Percentiles rank a stretch among this genome's conserved stretches.
Evolutionary conservation across 176 grass and related monocot species (phyloP).

Genomic region (Raddia guianensis): DNA sequence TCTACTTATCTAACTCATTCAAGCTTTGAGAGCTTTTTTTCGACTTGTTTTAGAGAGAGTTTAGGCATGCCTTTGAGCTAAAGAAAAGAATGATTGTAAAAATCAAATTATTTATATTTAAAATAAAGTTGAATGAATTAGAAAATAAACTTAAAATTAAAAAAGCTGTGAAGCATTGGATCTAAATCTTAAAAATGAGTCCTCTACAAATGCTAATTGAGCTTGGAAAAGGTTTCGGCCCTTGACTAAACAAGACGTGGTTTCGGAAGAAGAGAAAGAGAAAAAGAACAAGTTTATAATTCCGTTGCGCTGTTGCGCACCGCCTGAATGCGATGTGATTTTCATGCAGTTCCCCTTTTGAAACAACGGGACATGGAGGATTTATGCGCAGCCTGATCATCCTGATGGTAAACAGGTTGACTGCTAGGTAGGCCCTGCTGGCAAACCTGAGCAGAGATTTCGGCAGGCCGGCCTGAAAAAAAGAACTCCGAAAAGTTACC

Average conservation of each 20-base stretch:
- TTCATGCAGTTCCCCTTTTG: background rate
- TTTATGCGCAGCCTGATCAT: background rate
- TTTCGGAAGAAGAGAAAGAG: background rate
- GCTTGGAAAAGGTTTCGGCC: background rate
- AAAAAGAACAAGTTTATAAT: background rate
- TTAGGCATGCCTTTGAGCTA: too few relatives aligned
- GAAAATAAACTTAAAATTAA: too few relatives aligned
- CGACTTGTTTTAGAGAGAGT: too few relatives aligned
- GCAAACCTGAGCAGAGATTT: slow-evolving; percentile 56
- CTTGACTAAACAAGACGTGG: background rate
- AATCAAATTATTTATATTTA: too few relatives aligned
- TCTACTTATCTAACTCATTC: too few relatives aligned
- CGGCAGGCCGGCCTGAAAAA: slow-evolving; percentile 49
- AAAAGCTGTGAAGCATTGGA: too few relatives aligned
- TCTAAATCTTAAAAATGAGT: too few relatives aligned
- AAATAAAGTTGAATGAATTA: too few relatives aligned
- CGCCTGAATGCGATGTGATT: background rate
- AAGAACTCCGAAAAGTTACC: slow-evolving; percentile 47
- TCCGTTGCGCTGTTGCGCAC: background rate
- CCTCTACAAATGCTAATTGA: background rate
- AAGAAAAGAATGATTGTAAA: too few relatives aligned
- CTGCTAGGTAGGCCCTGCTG: background rate
- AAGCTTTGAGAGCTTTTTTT: too few relatives aligned
- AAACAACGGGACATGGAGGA: background rate
- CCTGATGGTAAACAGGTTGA: slow-evolving; percentile 51